Evolutionary conservation across 1,139 yeast genomes (phyloP), one percentile per base, ranked within the genome.

Genomic region (Candida freyschussii): DNA sequence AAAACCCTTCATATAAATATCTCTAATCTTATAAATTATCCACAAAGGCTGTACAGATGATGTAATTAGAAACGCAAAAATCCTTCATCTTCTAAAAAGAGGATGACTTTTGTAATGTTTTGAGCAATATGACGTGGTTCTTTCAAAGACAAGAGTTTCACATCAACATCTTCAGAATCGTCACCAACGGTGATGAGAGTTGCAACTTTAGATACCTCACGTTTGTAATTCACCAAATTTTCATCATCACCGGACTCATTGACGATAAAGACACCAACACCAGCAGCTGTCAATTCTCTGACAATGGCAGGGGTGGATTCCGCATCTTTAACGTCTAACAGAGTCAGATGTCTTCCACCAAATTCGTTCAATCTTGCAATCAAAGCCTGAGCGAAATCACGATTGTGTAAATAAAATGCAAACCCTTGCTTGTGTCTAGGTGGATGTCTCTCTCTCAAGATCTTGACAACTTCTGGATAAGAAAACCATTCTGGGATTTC

Each of bases 401-500:
- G 55, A 72, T 72, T 52, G 70, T 65, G 45, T 44, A 76, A 69
- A 50, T 65, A 69, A 46, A 79, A 64, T 9, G 84, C 86, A 61
- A 89, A 89, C 26, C 97, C 97, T 65, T 89, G 97, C 41, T 71
- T 62, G 40, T 69, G 74, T 63, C 96, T 79, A 43, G 97, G 96
- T 40, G 97, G 97, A 60, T 89, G 89, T 28, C 93, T 78, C 50
- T 86, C 93, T 58, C 97, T 80, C 53, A 89, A 72, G 41, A 89
- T 89, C 57, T 75, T 72, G 40, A 89, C 97, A 30, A 89, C 96
- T 62, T 89, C 96, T 6, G 96, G 96, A 63, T 89, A 89, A 3
- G 96, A 85, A 64, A 89, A 89, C 97, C 97, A 89, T 53, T 76
- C 93, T 41, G 97, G 97, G 48, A 89, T 89, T 40, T 79, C 81